Conservation (phyloP, 495 filamentous ascomycete species). For the Cetradonia linearis region DNA sequence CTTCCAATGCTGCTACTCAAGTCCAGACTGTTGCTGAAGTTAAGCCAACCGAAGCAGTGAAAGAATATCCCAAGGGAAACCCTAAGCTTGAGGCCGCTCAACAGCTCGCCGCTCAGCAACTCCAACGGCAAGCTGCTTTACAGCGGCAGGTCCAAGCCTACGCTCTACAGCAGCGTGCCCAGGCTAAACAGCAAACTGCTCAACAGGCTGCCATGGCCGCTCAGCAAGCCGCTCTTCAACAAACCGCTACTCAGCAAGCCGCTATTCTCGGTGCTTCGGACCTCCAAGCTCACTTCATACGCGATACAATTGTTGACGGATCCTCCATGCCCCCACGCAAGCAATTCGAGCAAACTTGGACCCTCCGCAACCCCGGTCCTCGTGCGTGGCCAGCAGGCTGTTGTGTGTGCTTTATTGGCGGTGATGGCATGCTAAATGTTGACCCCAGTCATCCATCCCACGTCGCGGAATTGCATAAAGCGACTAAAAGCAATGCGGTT, state of each 20-base stretch:
- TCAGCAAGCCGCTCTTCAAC: background rate
- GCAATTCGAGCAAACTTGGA: slow-evolving; percentile 85
- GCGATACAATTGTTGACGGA: slow-evolving; percentile 70
- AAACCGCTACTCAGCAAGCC: background rate
- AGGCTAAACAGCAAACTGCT: background rate
- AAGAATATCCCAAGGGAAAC: slow-evolving; percentile 32
- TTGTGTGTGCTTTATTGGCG: slow-evolving; percentile 82
- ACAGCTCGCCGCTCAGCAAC: slow-evolving; percentile 23
- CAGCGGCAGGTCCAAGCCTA: no score
- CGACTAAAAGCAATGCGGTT: slow-evolving; percentile 72
- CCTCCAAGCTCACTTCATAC: slow-evolving; percentile 65
- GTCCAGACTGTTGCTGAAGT: slow-evolving; percentile 66
- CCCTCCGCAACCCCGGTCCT: slow-evolving; percentile 74
- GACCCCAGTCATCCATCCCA: slow-evolving; percentile 67
- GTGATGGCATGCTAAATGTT: slow-evolving; percentile 89
- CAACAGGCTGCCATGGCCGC: background rate
- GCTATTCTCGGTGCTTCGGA: slow-evolving; percentile 13
- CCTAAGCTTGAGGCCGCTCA: slow-evolving; percentile 24
- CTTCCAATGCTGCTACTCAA: slow-evolving; percentile 48
- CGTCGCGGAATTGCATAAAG: slow-evolving; percentile 56
- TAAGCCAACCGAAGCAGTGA: slow-evolving; percentile 44
- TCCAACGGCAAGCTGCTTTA: slow-evolving; percentile 33
- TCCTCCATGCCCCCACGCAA: slow-evolving; percentile 55
- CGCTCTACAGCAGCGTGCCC: background rate
- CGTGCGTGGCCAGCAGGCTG: slow-evolving; percentile 76